A percentile compares a stretch with the other conserved stretches of the same genome.
These are phyloP conservation scores for Neurospora africana DNA, from an alignment of 495 filamentous ascomycete genomes.

Conservation along the genomic window DNA sequence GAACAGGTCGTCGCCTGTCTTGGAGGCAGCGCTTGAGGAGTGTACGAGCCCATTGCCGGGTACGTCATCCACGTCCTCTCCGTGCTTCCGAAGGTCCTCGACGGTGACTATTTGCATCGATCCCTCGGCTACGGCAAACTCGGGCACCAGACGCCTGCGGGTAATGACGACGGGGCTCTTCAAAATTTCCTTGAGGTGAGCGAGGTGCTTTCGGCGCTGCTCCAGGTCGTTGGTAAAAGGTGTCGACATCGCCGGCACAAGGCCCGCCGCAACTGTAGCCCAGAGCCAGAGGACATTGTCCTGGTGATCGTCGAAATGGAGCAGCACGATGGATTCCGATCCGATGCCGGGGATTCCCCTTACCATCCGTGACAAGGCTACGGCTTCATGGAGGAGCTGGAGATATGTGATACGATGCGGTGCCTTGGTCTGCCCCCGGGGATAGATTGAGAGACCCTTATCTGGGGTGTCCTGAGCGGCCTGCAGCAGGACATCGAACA, in stretches of 20 bases:
- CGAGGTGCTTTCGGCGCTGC: constrained; percentile 25
- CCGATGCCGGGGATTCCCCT: not conserved
- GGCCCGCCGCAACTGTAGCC: constrained; percentile 30
- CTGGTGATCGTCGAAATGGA: constrained; percentile 31
- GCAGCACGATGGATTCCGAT: constrained; percentile 12
- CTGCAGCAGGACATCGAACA: not conserved
- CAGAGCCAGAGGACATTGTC: constrained; percentile 37
- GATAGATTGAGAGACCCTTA: not conserved
- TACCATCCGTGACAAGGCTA: not conserved
- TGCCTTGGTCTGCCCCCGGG: not conserved
- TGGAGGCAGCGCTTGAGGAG: not conserved
- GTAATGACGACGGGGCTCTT: constrained; percentile 6
- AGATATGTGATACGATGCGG: not conserved
- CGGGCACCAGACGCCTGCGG: not conserved
- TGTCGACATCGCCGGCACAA: constrained; percentile 31
- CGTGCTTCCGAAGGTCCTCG: not conserved
- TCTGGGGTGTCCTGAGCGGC: not conserved
- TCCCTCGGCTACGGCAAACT: not conserved
- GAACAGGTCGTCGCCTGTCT: constrained; percentile 9
- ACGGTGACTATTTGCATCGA: not conserved
- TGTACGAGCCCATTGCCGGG: not conserved
- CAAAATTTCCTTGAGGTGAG: not conserved
- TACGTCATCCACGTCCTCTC: not conserved
- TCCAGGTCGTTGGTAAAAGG: constrained; percentile 24
- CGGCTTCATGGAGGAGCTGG: not conserved